phyloP scores from a whole-genome alignment of 2,329 filamentous ascomycete genomes.

The Scedosporium minutisporum region DNA sequence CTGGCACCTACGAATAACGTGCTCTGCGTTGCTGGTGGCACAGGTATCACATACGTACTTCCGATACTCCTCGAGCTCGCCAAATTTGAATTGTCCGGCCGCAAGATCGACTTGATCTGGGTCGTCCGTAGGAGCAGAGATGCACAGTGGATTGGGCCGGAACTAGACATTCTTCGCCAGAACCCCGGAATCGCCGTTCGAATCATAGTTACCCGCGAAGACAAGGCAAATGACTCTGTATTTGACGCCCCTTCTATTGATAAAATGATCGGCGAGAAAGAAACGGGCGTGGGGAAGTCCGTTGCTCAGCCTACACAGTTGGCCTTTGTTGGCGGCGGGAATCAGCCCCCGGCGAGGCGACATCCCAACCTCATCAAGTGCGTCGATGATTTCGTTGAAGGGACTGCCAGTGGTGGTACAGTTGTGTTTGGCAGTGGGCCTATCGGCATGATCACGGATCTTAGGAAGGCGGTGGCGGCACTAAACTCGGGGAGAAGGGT shows the following conservation, averaged over 20 bases:
- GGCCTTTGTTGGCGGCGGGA: slow-evolving; percentile 8
- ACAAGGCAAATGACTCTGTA: slow-evolving; percentile 8
- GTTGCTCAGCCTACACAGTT: slow-evolving; percentile 17
- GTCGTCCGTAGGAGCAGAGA: slow-evolving; percentile 45
- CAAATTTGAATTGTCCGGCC: slow-evolving; percentile 30
- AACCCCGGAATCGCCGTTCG: slow-evolving; percentile 39
- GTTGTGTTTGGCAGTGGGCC: slow-evolving; percentile 53
- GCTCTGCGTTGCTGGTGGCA: slow-evolving; percentile 29
- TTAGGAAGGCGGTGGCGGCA: slow-evolving; percentile 42
- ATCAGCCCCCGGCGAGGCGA: slow-evolving; percentile 14
- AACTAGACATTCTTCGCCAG: slow-evolving; percentile 40
- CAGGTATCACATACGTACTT: slow-evolving; percentile 29
- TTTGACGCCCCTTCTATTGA: slow-evolving; percentile 7
- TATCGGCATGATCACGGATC: slow-evolving; percentile 46
- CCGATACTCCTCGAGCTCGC: slow-evolving; percentile 24
- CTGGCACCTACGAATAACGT: slow-evolving; percentile 30
- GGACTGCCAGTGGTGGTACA: slow-evolving; percentile 37
- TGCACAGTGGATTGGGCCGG: slow-evolving; percentile 46
- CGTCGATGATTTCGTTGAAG: slow-evolving; percentile 37
- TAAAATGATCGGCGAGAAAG: slow-evolving; percentile 10
- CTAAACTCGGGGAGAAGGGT: slow-evolving; percentile 43
- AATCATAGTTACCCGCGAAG: slow-evolving; percentile 51
- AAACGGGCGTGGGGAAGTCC: slow-evolving; percentile 15
- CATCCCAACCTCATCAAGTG: slow-evolving; percentile 37
- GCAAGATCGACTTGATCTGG: slow-evolving; percentile 55